Conservation (phyloP, 371 early-diverging fungal species). For the Phascolomyces articulosus region DNA sequence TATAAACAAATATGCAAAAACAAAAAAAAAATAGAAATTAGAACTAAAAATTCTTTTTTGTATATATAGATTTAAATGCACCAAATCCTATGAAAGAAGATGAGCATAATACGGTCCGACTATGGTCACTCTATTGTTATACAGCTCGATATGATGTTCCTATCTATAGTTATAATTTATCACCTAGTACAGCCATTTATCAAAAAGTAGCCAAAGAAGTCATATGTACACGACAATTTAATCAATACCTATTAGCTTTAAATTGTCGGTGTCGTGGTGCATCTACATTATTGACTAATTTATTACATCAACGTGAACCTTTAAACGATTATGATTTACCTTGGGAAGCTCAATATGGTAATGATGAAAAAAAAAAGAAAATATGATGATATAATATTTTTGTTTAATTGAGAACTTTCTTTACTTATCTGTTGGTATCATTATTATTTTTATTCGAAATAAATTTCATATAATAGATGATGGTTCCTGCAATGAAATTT, state of each 20-base stretch:
- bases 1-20: background rate
- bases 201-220: constrained; percentile 69
- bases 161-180: constrained; percentile 69
- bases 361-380: no score
- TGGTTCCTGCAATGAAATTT: constrained; percentile 74
- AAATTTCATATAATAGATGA: constrained; percentile 40
- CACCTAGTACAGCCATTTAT: constrained; percentile 68
- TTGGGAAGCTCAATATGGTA: constrained; percentile 80
- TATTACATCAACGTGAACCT: constrained; percentile 65
- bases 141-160: constrained; percentile 53
- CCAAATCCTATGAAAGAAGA: constrained; percentile 53
- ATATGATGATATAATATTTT: no score
- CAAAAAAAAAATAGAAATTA: background rate
- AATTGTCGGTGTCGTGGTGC: constrained; percentile 71
- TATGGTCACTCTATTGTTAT: constrained; percentile 67
- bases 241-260: constrained; percentile 70
- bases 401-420: no score
- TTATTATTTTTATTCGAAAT: background rate
- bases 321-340: constrained; percentile 62
- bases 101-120: constrained; percentile 60
- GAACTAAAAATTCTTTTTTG: background rate
- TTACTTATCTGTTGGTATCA: no score
- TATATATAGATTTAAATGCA: constrained; percentile 43
- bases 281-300: constrained; percentile 71
- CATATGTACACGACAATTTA: constrained; percentile 73